Evolutionary conservation across 805 yeast genomes (phyloP).

Genomic region (Debaryomyces castellii): DNA sequence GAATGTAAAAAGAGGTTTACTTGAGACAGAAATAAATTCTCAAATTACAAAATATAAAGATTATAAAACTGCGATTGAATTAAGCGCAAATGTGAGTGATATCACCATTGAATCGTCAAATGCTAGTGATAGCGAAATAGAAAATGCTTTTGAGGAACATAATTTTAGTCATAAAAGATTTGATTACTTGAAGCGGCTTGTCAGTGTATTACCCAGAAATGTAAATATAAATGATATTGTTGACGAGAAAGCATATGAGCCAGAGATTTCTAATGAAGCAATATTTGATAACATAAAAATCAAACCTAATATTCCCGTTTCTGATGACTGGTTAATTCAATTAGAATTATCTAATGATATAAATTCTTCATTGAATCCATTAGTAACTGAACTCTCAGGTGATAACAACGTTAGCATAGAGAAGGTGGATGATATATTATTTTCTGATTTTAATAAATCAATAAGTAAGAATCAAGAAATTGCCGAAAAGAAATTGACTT

Average conservation of each 20-base stretch:
- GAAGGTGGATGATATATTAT: constrained; percentile 48
- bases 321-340: constrained; percentile 67
- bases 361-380: constrained; percentile 40
- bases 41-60: constrained; percentile 21
- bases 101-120: constrained; percentile 29
- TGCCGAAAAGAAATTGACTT: constrained; percentile 12
- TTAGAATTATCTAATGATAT: constrained; percentile 51
- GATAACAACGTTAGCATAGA: constrained; percentile 24
- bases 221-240: constrained; percentile 40
- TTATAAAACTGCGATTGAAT: constrained; percentile 18
- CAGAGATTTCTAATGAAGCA: constrained; percentile 47
- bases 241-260: constrained; percentile 70
- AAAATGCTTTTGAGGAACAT: background rate
- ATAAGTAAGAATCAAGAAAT: constrained; percentile 16
- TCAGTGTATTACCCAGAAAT: constrained; percentile 30
- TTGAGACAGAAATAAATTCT: constrained; percentile 28
- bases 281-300: constrained; percentile 35
- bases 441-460: constrained; percentile 42
- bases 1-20: constrained; percentile 26
- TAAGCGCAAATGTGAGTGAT: constrained; percentile 29
- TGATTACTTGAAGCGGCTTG: constrained; percentile 35
- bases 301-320: constrained; percentile 46
- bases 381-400: constrained; percentile 10
- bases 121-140: constrained; percentile 10
- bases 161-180: constrained; percentile 16